Base-by-base conservation (phyloP, 2,329 filamentous ascomycete species). In the Blastomyces parvus region DNA sequence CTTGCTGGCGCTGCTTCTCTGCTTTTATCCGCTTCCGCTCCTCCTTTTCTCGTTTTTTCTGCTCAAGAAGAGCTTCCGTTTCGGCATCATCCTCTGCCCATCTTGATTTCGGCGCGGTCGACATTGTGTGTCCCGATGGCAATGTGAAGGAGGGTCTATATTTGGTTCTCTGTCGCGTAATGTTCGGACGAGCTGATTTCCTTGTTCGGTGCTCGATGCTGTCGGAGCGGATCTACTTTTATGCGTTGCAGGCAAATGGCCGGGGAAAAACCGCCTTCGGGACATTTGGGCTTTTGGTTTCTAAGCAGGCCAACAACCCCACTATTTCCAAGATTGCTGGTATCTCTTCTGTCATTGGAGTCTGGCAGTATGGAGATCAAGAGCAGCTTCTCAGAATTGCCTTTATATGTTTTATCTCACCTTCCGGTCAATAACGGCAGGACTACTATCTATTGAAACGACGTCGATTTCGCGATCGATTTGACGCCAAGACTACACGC, bases 31-130 rank as follows among this genome's bases (percentile, higher is more conserved):
- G 87, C 77, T 89, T 91, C 82, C 94, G 96, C 71, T 91, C 88
- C 76, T 96, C 91, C 77, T 93, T 97, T 73, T 94, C 90, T 66
- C 82, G 84, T 76, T 88, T 93, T 62, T 86, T 82, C 71, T 86
- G 85, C 25, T 86, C 86, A 64, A 77, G 62, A 59, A 90, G 87
- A 52, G 88, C 82, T 53, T 85, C 89, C 27, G 86, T 85, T 73
- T 97, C 91, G 69, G 91, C 90, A 69, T 90, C 89, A 56, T 88
- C 86, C 71, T 91, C 85, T 67, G 89, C 90, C 94, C 94, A 99
- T 76, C 93, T 86, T 60, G 93, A 97, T 73, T 85, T 86, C 62
- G 77, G 74, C 72, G 81, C 83, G 70, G 80, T 80, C 58, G 86
- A 81, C 86, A 88, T 89, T 66, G 62, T 72, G 2, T 52, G 7